Conservation (phyloP, 768 basidiomycete species). For the Gloeopeniophorella convolvens region DNA sequence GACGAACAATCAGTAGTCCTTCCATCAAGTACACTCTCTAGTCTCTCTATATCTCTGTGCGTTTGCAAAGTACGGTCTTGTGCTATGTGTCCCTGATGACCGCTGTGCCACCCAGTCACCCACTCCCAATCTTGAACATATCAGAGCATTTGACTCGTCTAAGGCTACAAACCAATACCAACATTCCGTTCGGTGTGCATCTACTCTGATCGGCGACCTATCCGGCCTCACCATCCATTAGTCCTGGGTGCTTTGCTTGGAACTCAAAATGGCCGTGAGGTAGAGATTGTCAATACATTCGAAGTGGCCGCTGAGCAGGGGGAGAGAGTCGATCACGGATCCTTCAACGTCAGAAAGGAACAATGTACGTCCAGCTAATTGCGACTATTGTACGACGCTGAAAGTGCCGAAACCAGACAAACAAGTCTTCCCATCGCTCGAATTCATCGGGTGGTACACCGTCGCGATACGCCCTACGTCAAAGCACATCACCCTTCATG, state of each 20-base stretch:
- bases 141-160: conserved; percentile 91
- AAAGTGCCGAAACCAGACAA: conserved; percentile 54
- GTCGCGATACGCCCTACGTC: conserved; percentile 67
- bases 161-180: conserved; percentile 61
- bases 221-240: conserved; percentile 27
- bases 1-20: conserved; percentile 73
- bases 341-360: conserved; percentile 74
- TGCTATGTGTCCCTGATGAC: conserved; percentile 17
- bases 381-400: background rate
- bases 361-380: conserved; percentile 54
- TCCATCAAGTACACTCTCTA: conserved; percentile 63
- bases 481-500: conserved; percentile 77
- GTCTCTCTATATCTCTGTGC: conserved; percentile 68
- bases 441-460: conserved; percentile 98
- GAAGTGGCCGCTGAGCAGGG: conserved; percentile 69
- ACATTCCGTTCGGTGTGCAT: conserved; percentile 57
- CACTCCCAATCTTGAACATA: conserved; percentile 92
- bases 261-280: conserved; percentile 88
- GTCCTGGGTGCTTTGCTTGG: conserved; percentile 93
- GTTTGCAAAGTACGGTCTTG: conserved; percentile 23
- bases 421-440: conserved; percentile 95
- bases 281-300: conserved; percentile 96
- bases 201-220: background rate
- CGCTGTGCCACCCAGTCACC: conserved; percentile 57
- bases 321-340: conserved; percentile 69